A percentile compares a stretch with the other conserved stretches of the same genome.
Conservation (phyloP, 495 filamentous ascomycete genomes). For the Entonaema liquescens region DNA sequence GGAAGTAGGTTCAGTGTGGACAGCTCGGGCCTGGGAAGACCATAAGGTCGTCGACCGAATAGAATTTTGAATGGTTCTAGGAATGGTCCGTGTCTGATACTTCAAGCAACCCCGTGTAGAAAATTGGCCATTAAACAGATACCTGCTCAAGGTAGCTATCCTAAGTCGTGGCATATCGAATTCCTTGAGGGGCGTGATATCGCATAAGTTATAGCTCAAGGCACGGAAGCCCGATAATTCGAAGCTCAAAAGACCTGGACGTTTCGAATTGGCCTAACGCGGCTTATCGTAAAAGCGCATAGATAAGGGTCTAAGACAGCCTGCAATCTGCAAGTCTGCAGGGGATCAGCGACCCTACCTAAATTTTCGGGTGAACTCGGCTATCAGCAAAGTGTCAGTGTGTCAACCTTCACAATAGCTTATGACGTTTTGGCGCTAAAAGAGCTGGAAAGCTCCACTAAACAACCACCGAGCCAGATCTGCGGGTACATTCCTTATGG, state of each 20-base stretch:
- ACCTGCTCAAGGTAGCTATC: conserved; percentile 53
- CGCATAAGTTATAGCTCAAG: neutral
- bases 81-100: conserved; percentile 8
- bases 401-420: neutral
- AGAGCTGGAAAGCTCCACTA: conserved; percentile 10
- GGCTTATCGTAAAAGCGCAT: neutral
- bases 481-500: conserved; percentile 18
- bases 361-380: conserved; percentile 1
- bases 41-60: neutral
- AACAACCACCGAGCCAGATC: conserved; percentile 23
- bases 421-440: neutral
- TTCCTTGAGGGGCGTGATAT: neutral
- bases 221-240: neutral
- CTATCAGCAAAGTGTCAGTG: neutral
- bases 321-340: neutral
- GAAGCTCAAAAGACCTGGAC: neutral
- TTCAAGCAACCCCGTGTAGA: conserved; percentile 52
- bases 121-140: conserved; percentile 58
- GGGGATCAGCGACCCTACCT: neutral
- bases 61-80: conserved; percentile 3
- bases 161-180: conserved; percentile 49
- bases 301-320: neutral
- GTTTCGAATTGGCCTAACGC: neutral
- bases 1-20: conserved; percentile 29
- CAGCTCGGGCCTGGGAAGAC: conserved; percentile 24